Evolutionary conservation across 352 stramenopile species (phyloP).

Genomic region (Globisporangium alternatum): DNA sequence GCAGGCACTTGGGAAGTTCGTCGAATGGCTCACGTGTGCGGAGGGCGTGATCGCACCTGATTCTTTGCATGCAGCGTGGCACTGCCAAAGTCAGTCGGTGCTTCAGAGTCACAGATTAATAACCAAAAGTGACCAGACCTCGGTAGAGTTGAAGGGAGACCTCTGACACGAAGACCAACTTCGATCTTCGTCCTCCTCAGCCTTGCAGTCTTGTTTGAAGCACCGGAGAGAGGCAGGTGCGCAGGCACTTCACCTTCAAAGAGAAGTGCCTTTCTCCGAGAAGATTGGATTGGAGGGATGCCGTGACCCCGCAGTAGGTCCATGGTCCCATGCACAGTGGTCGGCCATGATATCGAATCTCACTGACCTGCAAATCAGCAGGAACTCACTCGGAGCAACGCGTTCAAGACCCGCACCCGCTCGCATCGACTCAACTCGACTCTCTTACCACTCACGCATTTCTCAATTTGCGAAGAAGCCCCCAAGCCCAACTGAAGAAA

Average conservation of each 20-base stretch:
- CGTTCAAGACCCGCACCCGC: background rate
- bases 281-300: background rate
- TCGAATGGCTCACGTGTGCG: background rate
- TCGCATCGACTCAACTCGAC: background rate
- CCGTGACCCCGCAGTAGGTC: background rate
- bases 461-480: constrained; percentile 10
- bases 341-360: background rate
- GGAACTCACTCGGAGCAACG: too few relatives aligned
- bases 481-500: constrained; percentile 4
- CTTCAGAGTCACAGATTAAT: background rate
- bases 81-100: background rate
- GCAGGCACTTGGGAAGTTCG: too few relatives aligned
- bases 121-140: too few relatives aligned
- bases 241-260: background rate
- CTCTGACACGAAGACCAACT: background rate
- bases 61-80: background rate
- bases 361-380: background rate
- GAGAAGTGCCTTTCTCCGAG: background rate
- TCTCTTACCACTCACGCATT: background rate
- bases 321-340: background rate
- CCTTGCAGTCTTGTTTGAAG: background rate
- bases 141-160: background rate
- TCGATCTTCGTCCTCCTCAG: background rate
- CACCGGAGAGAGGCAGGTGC: too few relatives aligned
- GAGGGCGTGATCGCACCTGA: background rate